A percentile compares a stretch with the other conserved stretches of the same genome.
These are phyloP conservation scores for Fonsecaea multimorphosa DNA, from an alignment of 2,329 filamentous ascomycete genomes.

Conservation along the genomic window DNA sequence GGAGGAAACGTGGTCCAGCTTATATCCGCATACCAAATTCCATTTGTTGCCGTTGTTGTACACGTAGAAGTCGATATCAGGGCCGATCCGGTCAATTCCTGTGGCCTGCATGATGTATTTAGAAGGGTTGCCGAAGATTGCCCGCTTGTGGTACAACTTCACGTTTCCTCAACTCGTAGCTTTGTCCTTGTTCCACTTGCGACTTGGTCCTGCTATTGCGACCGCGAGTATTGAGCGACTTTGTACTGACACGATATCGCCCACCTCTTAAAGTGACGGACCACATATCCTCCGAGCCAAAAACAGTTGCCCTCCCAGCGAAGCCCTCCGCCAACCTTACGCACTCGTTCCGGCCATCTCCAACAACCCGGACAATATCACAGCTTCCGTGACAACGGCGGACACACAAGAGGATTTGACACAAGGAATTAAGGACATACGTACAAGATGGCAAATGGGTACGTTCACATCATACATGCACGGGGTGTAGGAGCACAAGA, in stretches of 20 bases:
- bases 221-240: neutral
- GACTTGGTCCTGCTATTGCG: neutral
- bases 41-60: constrained; percentile 4
- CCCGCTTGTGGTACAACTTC: neutral
- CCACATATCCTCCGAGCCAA: neutral
- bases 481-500: neutral
- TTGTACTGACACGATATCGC: neutral
- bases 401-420: neutral
- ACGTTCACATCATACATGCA: constrained; percentile 32
- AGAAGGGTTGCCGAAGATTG: neutral
- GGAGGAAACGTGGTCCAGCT: neutral
- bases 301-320: neutral
- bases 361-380: neutral
- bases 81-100: neutral
- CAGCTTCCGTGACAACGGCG: neutral
- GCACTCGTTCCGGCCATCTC: neutral
- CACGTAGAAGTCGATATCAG: neutral
- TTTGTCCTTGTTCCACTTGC: neutral
- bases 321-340: neutral
- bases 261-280: neutral
- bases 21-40: constrained; percentile 4
- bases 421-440: neutral
- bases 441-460: constrained; percentile 54
- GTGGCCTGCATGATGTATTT: neutral
- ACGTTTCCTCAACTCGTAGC: neutral